A percentile compares a stretch with the other conserved stretches of the same genome.
Conservation (phyloP, 1,139 yeast genomes). For the Hyphopichia khmerensis region DNA sequence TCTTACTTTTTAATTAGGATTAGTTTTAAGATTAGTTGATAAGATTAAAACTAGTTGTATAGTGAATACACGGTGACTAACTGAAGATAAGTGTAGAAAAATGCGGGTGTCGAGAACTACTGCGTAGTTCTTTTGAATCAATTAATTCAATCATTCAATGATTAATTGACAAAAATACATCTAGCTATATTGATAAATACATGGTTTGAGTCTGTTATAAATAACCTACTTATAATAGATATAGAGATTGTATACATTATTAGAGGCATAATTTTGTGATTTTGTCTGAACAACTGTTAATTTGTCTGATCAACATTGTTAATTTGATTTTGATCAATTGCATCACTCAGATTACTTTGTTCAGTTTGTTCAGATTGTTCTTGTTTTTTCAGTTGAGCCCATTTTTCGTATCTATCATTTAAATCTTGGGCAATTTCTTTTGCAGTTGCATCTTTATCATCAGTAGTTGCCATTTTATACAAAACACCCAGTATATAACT, state of each 20-base stretch:
- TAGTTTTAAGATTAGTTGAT: too few relatives aligned
- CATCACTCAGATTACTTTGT: too few relatives aligned
- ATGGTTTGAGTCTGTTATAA: conserved; percentile 58
- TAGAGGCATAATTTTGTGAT: too few relatives aligned
- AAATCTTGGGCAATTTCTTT: conserved; percentile 41
- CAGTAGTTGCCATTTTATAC: conserved; percentile 29
- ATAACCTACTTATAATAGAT: conserved; percentile 43
- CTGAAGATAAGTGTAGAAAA: too few relatives aligned
- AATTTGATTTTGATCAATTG: neutral
- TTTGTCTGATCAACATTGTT: too few relatives aligned
- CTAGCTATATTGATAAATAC: conserved; percentile 39
- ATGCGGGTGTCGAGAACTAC: conserved; percentile 13
- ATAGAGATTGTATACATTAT: conserved; percentile 53
- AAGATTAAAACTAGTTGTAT: too few relatives aligned
- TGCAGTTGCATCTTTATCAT: conserved; percentile 34
- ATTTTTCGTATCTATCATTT: conserved; percentile 24
- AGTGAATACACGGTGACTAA: neutral
- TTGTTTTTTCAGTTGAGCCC: conserved; percentile 20
- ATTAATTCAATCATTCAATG: conserved; percentile 9
- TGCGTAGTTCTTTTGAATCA: conserved; percentile 3
- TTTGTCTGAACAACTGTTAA: too few relatives aligned
- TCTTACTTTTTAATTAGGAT: too few relatives aligned
- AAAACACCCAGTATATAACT: conserved; percentile 28
- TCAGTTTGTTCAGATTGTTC: neutral
- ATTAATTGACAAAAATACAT: conserved; percentile 15